Base-by-base conservation (phyloP, 31 red algal species). In the Porphyra umbilicalis region DNA sequence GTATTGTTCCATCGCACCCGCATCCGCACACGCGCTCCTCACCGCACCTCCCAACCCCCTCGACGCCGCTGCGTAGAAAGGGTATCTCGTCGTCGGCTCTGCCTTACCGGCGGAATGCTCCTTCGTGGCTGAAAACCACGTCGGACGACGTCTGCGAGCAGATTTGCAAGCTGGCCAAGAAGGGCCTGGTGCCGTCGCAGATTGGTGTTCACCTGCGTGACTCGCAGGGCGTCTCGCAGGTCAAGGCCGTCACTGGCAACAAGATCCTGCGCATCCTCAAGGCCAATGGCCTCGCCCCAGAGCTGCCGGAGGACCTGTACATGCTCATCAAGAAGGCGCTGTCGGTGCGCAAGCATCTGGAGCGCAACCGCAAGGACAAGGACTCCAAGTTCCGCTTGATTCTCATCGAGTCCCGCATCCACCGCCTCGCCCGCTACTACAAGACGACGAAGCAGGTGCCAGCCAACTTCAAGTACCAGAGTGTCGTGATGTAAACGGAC, bases 241-340 rank as follows among this genome's bases (percentile, higher is more conserved):
- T 94, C 71, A 88, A 92, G 32, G 84, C 92, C 34, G 88, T 95
- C 25, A 92, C 96, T 0, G 92, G 92, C 15, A 98, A 95, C 82
- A 95, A 94, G 76, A 98, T 98, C 67, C 84, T 98, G 85, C 88
- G 92, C 38, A 92, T 95, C 33, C 86, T 95, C 35, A 88, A 91
- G 77, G 44, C 93, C 34, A 85, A 95, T 33, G 92, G 96, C 9
- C 35, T 95, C 36, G 92, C 92, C 18, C 96, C 92, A 8, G 93
- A 98, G 79, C 82, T 95, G 36, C 92, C 96, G 35, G 96, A 98
- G 79, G 92, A 95, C 81, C 86, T 98, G 68, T 95, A 98, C 86
- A 94, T 98, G 90, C 80, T 98, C 39, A 92, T 98, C 79, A 98
- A 98, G 87, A 95, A 98, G 96, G 96, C 96, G 3, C 83, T 90